Evolutionary conservation across 2,329 filamentous ascomycete genomes (phyloP).

Genomic region (Tolypocladium amazonense): DNA sequence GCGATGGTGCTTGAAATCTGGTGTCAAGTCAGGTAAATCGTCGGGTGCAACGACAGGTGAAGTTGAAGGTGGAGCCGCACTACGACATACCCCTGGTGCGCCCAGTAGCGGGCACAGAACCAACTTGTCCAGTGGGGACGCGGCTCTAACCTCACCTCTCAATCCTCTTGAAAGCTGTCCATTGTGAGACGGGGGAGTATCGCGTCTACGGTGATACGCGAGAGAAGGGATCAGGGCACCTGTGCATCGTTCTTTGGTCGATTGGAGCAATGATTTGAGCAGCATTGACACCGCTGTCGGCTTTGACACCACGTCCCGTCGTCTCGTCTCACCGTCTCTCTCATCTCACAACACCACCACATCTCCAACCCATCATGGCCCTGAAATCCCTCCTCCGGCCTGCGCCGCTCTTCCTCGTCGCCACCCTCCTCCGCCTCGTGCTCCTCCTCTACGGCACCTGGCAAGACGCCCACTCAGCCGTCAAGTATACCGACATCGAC

Average conservation of each 20-base stretch:
- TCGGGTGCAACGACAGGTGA: neutral
- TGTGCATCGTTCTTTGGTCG: neutral
- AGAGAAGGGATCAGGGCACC: neutral
- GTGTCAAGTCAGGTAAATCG: neutral
- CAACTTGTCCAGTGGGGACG: neutral
- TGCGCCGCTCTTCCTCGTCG: conserved; percentile 41
- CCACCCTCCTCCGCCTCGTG: conserved; percentile 54
- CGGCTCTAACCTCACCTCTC: neutral
- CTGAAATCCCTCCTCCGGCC: conserved; percentile 19
- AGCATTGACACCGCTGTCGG: neutral
- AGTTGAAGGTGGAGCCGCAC: neutral
- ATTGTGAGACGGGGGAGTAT: neutral
- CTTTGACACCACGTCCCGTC: neutral
- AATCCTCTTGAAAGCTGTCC: neutral
- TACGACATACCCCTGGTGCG: neutral
- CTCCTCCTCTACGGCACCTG: conserved; percentile 83
- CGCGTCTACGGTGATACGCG: neutral
- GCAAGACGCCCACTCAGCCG: conserved; percentile 81
- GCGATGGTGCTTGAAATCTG: neutral
- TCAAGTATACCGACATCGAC: conserved; percentile 99
- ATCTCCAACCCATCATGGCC: neutral
- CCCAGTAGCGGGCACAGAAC: neutral
- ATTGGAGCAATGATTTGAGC: neutral
- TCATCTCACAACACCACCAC: conserved; percentile 1
- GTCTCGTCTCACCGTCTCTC: neutral